phyloP scores from a whole-genome alignment of 352 stramenopile genomes.

The Sclerospora graminicola region DNA sequence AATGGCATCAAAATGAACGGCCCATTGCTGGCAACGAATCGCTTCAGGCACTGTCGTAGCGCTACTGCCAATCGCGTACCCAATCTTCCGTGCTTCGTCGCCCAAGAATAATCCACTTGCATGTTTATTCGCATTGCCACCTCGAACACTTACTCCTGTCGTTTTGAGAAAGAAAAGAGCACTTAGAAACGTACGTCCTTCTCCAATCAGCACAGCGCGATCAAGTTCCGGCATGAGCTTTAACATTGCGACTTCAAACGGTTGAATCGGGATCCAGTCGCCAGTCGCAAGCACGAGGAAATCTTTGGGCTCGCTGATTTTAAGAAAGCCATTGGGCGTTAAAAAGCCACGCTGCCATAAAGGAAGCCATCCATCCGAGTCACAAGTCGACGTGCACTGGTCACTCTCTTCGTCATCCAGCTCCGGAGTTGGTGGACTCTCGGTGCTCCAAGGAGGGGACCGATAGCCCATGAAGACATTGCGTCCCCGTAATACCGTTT shows the following conservation, averaged over 20 bases:
- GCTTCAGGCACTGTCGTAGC: constrained; percentile 49
- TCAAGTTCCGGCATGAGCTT: constrained; percentile 45
- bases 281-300: constrained; percentile 68
- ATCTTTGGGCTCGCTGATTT: constrained; percentile 51
- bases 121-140: constrained; percentile 11
- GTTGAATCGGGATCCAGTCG: constrained; percentile 60
- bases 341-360: constrained; percentile 50
- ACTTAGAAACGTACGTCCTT: constrained; percentile 59
- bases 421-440: no score
- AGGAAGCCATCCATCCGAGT: constrained; percentile 40
- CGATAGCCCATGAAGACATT: constrained; percentile 72
- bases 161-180: constrained; percentile 77
- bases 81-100: constrained; percentile 39
- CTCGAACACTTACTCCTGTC: constrained; percentile 6
- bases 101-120: constrained; percentile 16
- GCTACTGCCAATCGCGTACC: constrained; percentile 23
- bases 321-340: constrained; percentile 62
- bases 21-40: constrained; percentile 60
- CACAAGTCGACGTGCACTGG: constrained; percentile 7
- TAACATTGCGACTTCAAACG: no score
- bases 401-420: no score
- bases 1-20: constrained; percentile 60
- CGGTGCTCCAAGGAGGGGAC: no score
- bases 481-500: constrained; percentile 51
- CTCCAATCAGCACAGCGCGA: constrained; percentile 56